Base-by-base conservation (phyloP, 2,329 filamentous ascomycete genomes). In the Fragosphaeria purpurea region DNA sequence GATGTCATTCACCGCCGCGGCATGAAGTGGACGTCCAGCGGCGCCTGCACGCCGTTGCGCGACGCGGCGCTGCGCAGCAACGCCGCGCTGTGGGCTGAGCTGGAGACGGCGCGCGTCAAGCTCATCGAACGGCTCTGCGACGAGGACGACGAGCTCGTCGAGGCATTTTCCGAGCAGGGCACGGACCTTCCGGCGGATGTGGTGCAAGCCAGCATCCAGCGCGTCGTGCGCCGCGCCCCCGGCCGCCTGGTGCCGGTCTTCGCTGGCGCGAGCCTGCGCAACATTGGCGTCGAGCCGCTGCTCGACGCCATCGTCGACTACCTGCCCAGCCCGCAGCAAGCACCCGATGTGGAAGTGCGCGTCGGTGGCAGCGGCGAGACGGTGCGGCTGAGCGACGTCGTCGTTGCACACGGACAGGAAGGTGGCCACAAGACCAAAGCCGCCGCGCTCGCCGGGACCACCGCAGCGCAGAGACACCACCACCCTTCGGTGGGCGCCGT, bases 221-320 rank as follows among this genome's bases (percentile, higher is more conserved):
- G 82, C 44, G 83, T 82, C 40, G 79, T 95, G 6, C 72, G 83
- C 6, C 72, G 74, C 44, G 79, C 82, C 1, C 76, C 84, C 8
- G 88, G 87, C 47, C 72, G 70, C n/a, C 72, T 94, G 13, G 85
- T 93, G 42, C 91, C 91, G 1, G 77, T 96, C 0, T 94, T 95
- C 66, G 88, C 88, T 1, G 91, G 91, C 3, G 90, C 91, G 5
- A 96, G 90, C 65, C 89, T 97, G 66, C 82, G 86, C 41, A 95
- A 97, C 57, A 88, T 97, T 55, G 93, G 93, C 7, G 89, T 97
- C 4, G 88, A 96, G 64, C 88, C 90, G 33, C 73, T 98, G 30
- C 77, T 97, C 48, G 89, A 97, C 64, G 88, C 88, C 39, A 82
- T 97, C 10, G 80, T 88, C 7, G 87, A 96, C 61, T 83, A 96